Evolutionary conservation across 179 eudicot species (phyloP).

Genomic region (Camellia oleifera): DNA sequence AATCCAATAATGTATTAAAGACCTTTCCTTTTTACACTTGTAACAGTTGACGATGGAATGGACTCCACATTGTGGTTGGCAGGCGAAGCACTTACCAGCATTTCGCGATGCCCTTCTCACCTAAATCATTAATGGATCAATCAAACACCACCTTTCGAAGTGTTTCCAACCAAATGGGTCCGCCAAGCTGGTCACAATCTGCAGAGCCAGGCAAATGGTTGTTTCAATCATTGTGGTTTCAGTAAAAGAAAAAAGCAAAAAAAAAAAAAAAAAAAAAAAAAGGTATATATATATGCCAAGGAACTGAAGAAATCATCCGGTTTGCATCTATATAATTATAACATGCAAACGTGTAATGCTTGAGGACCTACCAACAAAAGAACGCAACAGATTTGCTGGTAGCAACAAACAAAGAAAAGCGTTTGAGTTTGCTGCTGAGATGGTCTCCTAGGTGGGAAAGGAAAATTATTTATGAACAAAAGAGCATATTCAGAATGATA

Average conservation of each 20-base stretch:
- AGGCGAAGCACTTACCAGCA: conserved; percentile 1
- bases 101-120: background rate
- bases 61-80: conserved; percentile 4
- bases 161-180: conserved; percentile 8
- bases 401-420: background rate
- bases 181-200: conserved; percentile 4
- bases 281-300: too few relatives aligned
- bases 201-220: conserved; percentile 14
- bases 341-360: background rate
- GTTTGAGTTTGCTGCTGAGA: background rate
- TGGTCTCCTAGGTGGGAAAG: background rate
- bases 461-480: too few relatives aligned
- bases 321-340: background rate
- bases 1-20: background rate
- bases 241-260: background rate
- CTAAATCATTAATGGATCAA: background rate
- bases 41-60: background rate
- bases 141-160: background rate
- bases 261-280: background rate
- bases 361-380: background rate
- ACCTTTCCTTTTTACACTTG: background rate
- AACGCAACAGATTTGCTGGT: background rate
- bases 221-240: conserved; percentile 14
- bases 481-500: too few relatives aligned
- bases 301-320: background rate